Evolutionary conservation across 257 asterid species (phyloP).

Genomic region (Solanum peruvianum): DNA sequence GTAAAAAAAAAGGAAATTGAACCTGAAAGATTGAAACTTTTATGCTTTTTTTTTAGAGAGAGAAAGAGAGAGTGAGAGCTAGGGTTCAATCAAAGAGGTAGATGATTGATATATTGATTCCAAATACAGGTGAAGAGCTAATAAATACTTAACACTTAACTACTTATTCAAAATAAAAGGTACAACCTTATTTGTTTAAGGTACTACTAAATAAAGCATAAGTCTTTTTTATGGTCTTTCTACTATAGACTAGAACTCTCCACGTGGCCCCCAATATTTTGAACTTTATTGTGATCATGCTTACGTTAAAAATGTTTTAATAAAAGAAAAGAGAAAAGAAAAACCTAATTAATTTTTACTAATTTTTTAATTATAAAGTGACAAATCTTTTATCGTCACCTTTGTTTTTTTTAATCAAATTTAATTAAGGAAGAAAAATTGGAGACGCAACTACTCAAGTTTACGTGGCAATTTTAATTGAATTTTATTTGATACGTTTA

Average conservation of each 20-base stretch:
- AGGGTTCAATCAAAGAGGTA: constrained; percentile 3
- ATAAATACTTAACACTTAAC: background rate
- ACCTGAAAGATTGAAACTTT: background rate
- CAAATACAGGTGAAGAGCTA: background rate
- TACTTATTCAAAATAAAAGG: background rate
- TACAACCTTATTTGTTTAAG: background rate
- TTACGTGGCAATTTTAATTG: background rate
- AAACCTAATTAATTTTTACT: background rate
- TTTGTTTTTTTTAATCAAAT: background rate
- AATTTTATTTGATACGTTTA: background rate
- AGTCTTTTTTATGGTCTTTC: background rate
- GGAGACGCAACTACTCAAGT: background rate
- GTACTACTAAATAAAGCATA: background rate
- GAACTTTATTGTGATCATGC: background rate
- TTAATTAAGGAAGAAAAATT: background rate
- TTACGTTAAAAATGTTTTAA: background rate
- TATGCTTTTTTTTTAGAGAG: background rate
- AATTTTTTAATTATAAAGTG: background rate
- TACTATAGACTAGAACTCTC: background rate
- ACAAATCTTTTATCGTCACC: background rate
- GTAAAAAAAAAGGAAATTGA: background rate
- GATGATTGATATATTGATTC: background rate
- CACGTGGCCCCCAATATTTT: background rate
- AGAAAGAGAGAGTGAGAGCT: background rate
- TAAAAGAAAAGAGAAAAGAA: background rate